A percentile compares a stretch with the other conserved stretches of the same genome.
phyloP scores from a whole-genome alignment of 164 flowering plant genomes.

The Tinospora cordifolia region DNA sequence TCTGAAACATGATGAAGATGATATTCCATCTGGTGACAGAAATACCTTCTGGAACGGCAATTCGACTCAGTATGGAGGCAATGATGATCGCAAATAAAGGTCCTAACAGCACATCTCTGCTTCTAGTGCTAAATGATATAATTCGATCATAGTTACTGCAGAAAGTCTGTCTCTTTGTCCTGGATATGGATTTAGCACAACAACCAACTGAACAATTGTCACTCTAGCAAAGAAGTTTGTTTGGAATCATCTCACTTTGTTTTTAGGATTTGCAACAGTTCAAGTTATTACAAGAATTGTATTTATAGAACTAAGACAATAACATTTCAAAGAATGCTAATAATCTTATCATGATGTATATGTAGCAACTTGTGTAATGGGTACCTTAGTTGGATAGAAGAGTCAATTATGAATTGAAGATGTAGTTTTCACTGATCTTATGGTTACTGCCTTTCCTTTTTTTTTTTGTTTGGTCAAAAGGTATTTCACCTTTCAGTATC shows the following conservation, averaged over 20 bases:
- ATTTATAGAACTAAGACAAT: neutral
- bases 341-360: neutral
- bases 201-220: neutral
- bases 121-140: neutral
- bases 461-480: too few relatives aligned
- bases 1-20: constrained; percentile 63
- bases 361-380: too few relatives aligned
- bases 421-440: neutral
- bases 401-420: neutral
- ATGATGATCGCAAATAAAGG: constrained; percentile 17
- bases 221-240: neutral
- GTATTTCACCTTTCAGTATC: too few relatives aligned
- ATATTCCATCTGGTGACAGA: constrained; percentile 34
- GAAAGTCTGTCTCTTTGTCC: too few relatives aligned
- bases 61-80: constrained; percentile 75
- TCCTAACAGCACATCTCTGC: neutral
- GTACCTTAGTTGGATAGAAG: neutral
- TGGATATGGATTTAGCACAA: neutral
- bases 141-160: neutral
- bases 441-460: neutral
- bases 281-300: neutral
- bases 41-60: constrained; percentile 91
- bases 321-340: neutral
- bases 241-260: neutral
- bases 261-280: neutral